Conservation (phyloP, 83 land plant genomes). For the Diphasiastrum complanatum region DNA sequence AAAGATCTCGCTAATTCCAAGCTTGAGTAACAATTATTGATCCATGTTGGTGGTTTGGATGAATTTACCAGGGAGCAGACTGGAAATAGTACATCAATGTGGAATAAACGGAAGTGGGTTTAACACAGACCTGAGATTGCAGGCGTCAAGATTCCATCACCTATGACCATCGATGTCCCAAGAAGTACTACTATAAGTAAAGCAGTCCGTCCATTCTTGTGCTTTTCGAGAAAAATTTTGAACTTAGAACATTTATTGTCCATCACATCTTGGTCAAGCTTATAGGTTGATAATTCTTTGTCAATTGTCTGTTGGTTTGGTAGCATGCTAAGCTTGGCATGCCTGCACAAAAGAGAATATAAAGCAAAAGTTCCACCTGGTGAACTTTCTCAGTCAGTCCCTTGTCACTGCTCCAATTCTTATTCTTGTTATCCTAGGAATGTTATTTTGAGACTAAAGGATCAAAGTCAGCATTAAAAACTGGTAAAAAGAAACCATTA, state of each 20-base stretch:
- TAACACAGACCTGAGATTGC: conserved; percentile 68
- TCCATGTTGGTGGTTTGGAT: too few relatives aligned
- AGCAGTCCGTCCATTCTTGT: conserved; percentile 29
- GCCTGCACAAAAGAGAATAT: conserved; percentile 55
- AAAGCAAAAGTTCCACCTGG: conserved; percentile 64
- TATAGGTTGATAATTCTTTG: conserved; percentile 48
- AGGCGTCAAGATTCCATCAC: conserved; percentile 68
- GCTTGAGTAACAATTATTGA: too few relatives aligned
- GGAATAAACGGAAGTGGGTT: too few relatives aligned
- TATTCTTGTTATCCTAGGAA: too few relatives aligned
- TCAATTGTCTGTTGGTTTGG: conserved; percentile 50
- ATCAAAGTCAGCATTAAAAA: too few relatives aligned
- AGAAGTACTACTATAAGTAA: conserved; percentile 47
- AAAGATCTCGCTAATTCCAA: too few relatives aligned
- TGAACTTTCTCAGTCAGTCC: neutral
- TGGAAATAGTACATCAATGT: too few relatives aligned
- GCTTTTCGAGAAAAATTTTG: conserved; percentile 45
- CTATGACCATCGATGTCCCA: conserved; percentile 67
- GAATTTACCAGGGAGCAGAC: too few relatives aligned
- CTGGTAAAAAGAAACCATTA: too few relatives aligned
- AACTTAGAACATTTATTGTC: conserved; percentile 25
- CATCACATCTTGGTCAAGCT: conserved; percentile 14
- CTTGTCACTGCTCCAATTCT: neutral
- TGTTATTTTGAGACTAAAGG: too few relatives aligned
- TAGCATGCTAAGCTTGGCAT: conserved; percentile 45